Evolutionary conservation across 73 alveolate species (phyloP).

Genomic region (Blepharisma stoltei): DNA sequence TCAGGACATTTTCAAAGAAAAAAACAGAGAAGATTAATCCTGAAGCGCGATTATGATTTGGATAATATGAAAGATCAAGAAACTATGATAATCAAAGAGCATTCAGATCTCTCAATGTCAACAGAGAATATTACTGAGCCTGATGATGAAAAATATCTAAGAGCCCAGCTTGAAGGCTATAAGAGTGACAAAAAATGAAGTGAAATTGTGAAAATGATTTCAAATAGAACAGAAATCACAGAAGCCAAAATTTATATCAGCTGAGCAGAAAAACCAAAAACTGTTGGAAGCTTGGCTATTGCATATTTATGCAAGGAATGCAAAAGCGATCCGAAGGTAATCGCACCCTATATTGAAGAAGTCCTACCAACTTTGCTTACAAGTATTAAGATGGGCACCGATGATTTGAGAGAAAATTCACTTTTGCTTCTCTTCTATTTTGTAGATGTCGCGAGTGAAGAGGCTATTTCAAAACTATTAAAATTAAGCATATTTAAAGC

Average conservation of each 20-base stretch:
- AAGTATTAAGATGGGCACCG: background rate
- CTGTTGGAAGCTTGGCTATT: slow-evolving; percentile 1
- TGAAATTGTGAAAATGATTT: background rate
- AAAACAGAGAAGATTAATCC: background rate
- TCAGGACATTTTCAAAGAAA: background rate
- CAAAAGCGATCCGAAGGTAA: background rate
- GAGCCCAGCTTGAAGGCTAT: background rate
- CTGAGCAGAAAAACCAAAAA: slow-evolving; percentile 23
- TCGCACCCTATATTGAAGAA: slow-evolving; percentile 6
- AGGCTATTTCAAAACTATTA: background rate
- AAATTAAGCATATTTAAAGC: background rate
- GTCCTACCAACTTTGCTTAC: background rate
- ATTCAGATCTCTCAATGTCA: background rate
- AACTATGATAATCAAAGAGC: background rate
- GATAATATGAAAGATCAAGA: background rate
- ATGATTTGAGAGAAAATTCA: slow-evolving; percentile 4
- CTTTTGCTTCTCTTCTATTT: background rate
- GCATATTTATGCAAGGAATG: background rate
- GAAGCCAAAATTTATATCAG: background rate
- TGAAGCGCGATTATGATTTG: background rate
- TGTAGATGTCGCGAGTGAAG: background rate
- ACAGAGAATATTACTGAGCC: background rate
- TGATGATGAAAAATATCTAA: background rate
- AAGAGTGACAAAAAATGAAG: background rate
- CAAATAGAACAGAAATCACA: slow-evolving; percentile 18